Conservation (phyloP, 1,139 yeast species). For the Kurtzmaniella natalensis region DNA sequence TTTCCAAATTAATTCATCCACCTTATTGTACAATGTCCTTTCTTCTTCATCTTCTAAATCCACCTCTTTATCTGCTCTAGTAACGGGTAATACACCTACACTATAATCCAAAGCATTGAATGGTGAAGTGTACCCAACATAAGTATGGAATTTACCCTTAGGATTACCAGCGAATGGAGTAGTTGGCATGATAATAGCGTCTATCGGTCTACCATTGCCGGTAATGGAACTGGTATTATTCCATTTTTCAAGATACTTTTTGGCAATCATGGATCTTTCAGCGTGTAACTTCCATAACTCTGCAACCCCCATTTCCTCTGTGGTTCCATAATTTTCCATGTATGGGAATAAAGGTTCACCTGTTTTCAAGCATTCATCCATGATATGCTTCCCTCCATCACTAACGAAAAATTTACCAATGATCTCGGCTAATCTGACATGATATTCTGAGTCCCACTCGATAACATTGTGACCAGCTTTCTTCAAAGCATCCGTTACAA, state of each 20-base stretch:
- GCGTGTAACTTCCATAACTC: constrained; percentile 41
- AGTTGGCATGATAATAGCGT: constrained; percentile 45
- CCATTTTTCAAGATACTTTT: constrained; percentile 36
- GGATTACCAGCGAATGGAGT: constrained; percentile 46
- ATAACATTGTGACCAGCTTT: constrained; percentile 58
- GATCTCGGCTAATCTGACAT: constrained; percentile 31
- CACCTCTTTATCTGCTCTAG: constrained; percentile 40
- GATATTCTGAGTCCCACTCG: constrained; percentile 48
- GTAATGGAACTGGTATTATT: constrained; percentile 25
- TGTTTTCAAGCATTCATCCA: constrained; percentile 23
- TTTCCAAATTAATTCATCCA: constrained; percentile 18
- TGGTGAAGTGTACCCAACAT: constrained; percentile 50
- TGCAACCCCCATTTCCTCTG: constrained; percentile 28
- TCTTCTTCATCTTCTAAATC: constrained; percentile 25
- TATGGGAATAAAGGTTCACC: constrained; percentile 46
- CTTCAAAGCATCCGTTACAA: constrained; percentile 18
- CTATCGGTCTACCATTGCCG: constrained; percentile 39
- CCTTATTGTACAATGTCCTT: constrained; percentile 13
- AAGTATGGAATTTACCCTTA: constrained; percentile 28
- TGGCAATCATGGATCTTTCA: constrained; percentile 28
- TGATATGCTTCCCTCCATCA: constrained; percentile 41
- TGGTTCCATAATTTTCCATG: constrained; percentile 28
- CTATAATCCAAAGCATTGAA: constrained; percentile 58
- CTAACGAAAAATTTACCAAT: constrained; percentile 38
- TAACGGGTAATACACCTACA: constrained; percentile 58